phyloP scores from a whole-genome alignment of 768 basidiomycete genomes.

The Tylopilus felleus region DNA sequence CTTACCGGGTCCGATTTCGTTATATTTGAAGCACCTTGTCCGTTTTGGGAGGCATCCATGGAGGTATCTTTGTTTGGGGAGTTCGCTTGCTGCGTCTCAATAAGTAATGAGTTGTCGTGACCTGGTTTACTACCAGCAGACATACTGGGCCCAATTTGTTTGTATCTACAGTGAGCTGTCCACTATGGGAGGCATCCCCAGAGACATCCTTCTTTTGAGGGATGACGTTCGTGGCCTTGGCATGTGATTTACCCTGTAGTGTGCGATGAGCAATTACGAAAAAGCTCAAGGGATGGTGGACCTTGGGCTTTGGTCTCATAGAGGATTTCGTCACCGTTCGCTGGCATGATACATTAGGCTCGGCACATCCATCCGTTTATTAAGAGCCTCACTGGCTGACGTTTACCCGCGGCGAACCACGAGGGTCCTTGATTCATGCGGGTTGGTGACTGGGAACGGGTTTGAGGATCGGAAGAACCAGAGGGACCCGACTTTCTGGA shows the following conservation, averaged over 20 bases:
- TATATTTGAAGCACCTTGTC: neutral
- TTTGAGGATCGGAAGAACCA: neutral
- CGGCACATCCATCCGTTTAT: neutral
- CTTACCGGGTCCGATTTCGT: neutral
- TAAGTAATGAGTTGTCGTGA: no score
- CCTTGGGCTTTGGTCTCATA: neutral
- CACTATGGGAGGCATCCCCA: no score
- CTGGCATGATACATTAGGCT: neutral
- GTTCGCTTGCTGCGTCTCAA: no score
- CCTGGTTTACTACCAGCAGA: no score
- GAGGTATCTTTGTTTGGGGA: no score
- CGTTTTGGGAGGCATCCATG: no score
- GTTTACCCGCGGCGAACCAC: neutral
- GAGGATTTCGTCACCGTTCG: neutral
- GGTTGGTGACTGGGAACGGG: neutral
- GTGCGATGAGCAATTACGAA: no score
- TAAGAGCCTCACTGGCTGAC: neutral
- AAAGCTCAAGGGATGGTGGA: neutral
- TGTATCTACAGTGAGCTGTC: no score
- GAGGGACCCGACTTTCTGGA: neutral
- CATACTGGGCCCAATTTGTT: no score
- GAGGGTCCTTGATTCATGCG: neutral
- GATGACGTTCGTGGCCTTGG: no score
- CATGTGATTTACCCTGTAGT: no score
- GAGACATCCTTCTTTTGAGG: no score